phyloP scores from a whole-genome alignment of 2,329 filamentous ascomycete species.

The Aspergillus nomiae region DNA sequence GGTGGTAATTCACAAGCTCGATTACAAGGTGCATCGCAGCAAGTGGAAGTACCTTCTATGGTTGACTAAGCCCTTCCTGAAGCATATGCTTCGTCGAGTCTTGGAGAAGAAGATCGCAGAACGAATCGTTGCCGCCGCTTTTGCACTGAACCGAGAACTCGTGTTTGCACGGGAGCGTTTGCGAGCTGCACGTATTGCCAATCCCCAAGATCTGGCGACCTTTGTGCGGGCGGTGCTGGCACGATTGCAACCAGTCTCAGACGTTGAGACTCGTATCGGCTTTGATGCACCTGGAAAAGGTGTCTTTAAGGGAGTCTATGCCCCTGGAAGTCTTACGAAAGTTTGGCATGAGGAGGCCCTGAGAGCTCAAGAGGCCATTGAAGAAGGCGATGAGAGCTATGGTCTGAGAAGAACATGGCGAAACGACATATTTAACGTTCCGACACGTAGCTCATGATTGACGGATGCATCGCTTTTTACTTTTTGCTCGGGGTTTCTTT shows the following conservation, averaged over 20 bases:
- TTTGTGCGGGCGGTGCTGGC: slow-evolving; percentile 83
- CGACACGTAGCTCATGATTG: slow-evolving; percentile 11
- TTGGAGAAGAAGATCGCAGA: slow-evolving; percentile 77
- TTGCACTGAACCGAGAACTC: slow-evolving; percentile 78
- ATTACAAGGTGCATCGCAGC: slow-evolving; percentile 70
- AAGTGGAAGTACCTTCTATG: slow-evolving; percentile 78
- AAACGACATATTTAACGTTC: slow-evolving; percentile 75
- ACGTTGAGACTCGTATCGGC: slow-evolving; percentile 73
- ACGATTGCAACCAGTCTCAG: slow-evolving; percentile 68
- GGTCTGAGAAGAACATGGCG: slow-evolving; percentile 64
- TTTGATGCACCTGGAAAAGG: slow-evolving; percentile 62
- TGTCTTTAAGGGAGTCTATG: slow-evolving; percentile 81
- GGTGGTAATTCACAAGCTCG: slow-evolving; percentile 83
- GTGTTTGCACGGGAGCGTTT: slow-evolving; percentile 84
- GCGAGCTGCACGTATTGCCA: slow-evolving; percentile 78
- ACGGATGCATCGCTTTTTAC: neutral
- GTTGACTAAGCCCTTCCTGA: slow-evolving; percentile 80
- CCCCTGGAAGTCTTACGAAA: slow-evolving; percentile 84
- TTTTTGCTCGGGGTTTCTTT: neutral
- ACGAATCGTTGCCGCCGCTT: slow-evolving; percentile 69
- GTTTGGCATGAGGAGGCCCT: slow-evolving; percentile 82
- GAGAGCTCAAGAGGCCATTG: slow-evolving; percentile 70
- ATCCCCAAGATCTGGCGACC: slow-evolving; percentile 76
- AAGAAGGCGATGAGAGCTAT: slow-evolving; percentile 66
- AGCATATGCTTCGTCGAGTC: slow-evolving; percentile 75